These are phyloP conservation scores for Pythium periplocum DNA, from an alignment of 352 stramenopile genomes.

Conservation along the genomic window DNA sequence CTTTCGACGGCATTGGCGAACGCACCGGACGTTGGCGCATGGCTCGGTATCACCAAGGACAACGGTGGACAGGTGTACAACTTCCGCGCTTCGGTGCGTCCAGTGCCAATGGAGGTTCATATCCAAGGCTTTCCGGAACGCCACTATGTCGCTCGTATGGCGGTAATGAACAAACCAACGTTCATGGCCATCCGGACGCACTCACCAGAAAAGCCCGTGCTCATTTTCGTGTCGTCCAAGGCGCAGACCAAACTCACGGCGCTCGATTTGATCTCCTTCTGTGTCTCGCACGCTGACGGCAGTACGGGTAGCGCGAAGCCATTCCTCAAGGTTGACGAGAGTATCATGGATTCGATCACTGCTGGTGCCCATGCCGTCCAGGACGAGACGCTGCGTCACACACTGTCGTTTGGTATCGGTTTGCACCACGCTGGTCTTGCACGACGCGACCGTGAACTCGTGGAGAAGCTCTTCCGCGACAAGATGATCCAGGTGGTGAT, in stretches of 20 bases:
- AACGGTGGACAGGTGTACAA: constrained; percentile 89
- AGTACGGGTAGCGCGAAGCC: constrained; percentile 85
- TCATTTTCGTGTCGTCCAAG: constrained; percentile 99
- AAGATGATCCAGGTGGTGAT: constrained; percentile 96
- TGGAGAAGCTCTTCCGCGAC: constrained; percentile 95
- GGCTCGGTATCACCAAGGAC: constrained; percentile 91
- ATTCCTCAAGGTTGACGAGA: constrained; percentile 92
- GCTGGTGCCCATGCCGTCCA: constrained; percentile 42
- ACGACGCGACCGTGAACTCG: constrained; percentile 89
- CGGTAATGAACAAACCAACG: constrained; percentile 99
- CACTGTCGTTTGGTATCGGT: constrained; percentile 96
- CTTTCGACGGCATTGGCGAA: constrained; percentile 97
- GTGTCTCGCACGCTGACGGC: constrained; percentile 42
- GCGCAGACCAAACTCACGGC: constrained; percentile 97
- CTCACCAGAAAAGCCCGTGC: constrained; percentile 88
- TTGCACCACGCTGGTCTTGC: constrained; percentile 94
- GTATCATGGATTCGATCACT: constrained; percentile 82
- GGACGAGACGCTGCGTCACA: constrained; percentile 93
- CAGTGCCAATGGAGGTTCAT: constrained; percentile 95
- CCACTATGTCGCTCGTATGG: constrained; percentile 97
- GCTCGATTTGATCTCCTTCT: constrained; percentile 96
- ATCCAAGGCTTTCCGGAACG: constrained; percentile 96
- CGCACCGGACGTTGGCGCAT: constrained; percentile 93
- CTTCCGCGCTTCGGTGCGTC: constrained; percentile 93
- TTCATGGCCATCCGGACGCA: constrained; percentile 97